Evolutionary conservation across 495 filamentous ascomycete species (phyloP).

Genomic region (Opeltia flavorubescens): DNA sequence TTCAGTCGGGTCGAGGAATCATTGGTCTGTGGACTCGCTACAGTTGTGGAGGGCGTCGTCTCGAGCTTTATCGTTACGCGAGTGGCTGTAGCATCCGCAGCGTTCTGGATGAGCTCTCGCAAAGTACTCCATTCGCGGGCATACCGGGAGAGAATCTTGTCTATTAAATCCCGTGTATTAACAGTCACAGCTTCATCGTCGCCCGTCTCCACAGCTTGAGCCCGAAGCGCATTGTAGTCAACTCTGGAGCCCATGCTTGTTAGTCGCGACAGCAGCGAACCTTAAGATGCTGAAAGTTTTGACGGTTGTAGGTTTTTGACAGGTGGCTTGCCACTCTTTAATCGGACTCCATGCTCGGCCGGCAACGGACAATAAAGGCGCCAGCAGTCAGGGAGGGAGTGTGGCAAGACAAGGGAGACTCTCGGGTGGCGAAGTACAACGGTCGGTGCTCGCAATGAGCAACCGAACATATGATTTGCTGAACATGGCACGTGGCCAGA

Average conservation of each 20-base stretch:
- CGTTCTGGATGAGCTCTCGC: constrained; percentile 94
- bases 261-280: not conserved
- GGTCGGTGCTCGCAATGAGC: no score
- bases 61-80: constrained; percentile 86
- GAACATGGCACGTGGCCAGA: no score
- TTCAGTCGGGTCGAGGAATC: constrained; percentile 59
- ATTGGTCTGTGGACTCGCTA: constrained; percentile 54
- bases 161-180: constrained; percentile 90
- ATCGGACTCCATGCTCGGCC: not conserved
- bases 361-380: no score
- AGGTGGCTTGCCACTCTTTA: not conserved
- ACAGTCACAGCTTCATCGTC: constrained; percentile 97
- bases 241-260: constrained; percentile 43
- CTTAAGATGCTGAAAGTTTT: not conserved
- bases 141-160: constrained; percentile 92
- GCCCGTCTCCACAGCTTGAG: constrained; percentile 71
- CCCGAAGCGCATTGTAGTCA: constrained; percentile 72
- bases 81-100: constrained; percentile 82
- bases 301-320: not conserved
- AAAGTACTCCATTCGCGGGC: constrained; percentile 82
- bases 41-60: constrained; percentile 61
- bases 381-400: no score
- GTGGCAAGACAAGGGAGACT: no score
- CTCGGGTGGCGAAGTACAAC: no score
- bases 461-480: no score